Base-by-base conservation (phyloP, 192 early-diverging fungal species). In the Podila epicladia region DNA sequence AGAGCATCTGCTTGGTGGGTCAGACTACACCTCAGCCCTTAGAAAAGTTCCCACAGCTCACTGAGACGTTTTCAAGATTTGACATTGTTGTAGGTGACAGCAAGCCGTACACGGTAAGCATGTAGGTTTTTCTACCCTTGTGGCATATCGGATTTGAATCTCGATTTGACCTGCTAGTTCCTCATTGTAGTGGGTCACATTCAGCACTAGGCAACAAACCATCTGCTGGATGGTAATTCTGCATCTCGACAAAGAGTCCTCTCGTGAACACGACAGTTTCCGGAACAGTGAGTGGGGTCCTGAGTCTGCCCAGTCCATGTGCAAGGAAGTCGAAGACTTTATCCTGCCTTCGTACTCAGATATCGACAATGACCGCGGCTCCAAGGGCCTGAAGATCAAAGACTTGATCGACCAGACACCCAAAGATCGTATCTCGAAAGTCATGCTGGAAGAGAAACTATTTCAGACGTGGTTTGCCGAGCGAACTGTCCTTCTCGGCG, bases 161-260 rank as follows among this genome's bases (percentile, higher is more conserved):
- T 61, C 26, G 2, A 12, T 13, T 17, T 31, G 8, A 9, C 26
- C 9, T 61, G 17, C 59, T 61, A 11, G 17, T 20, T 31, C 22
- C 35, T 19, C 26, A 2, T 61, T 35, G 59, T 8, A 61, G 59
- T 61, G 59, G 59, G 29, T 61, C 29, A 61, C 59, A 17, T 61
- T 61, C 59, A 61, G 22, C 15, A 61, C 59, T 9, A 24, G 31
- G 12, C 59, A 33, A 1, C 15, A 61, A 20, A 61, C 59, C 11
- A 20, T 61, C 13, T 61, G 59, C 59, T 61, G 59, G 59, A 61
- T 61, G 59, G 59, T 61, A 9, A 61, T 61, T 19, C 31, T 26
- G 19, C 59, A 61, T 9, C 59, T 61, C 9, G 59, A 61, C 59
- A 61, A 61, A 31, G 59, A 32, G 28, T 61, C 59, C 17, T 61